Base-by-base conservation (phyloP, 2,329 filamentous ascomycete species). In the Pseudopyrenochaeta lycopersici region DNA sequence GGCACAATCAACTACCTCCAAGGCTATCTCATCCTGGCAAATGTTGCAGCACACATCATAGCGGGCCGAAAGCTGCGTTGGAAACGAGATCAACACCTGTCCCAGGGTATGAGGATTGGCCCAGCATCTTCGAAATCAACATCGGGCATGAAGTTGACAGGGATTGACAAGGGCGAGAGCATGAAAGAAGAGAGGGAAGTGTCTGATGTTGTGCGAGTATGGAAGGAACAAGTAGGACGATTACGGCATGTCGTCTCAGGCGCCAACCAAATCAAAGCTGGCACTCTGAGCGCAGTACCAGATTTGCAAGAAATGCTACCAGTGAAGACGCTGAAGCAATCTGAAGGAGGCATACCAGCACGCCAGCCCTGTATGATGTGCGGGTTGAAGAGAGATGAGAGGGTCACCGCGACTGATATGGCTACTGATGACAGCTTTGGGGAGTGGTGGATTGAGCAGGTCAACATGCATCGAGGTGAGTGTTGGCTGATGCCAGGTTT, bases 371-470 rank as follows among this genome's bases (percentile, higher is more conserved):
- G 94, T 77, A 84, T 93, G 45, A 80, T 98, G 29, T 98, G 94
- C 75, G 94, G 94, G 0, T 76, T 98, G 60, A 95, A 91, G 78
- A 82, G 94, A 60, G 92, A 97, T 35, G 94, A 98, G 77, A 84
- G 94, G 44, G 82, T 97, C 10, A 75, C 79, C 17, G 91, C 88
- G 68, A 84, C 95, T 30, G 92, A 96, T 68, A 80, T 88, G 46
- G 83, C 88, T 21, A 86, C 96, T 7, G 88, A 94, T 66, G 94
- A 98, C 74, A 92, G 90, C 73, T 97, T 97, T 80, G 92, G 92
- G 11, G 94, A 98, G 78, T 98, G 92, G 91, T 98, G 94, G 94
- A 82, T 90, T 36, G 92, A 97, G 40, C 89, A 79, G 35, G 70
- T 76, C 50, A 78, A 75, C 48, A 81, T 82, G 79, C 80, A 94